Evolutionary conservation across 164 flowering plant genomes (phyloP).

Genomic region (Annona cherimola): DNA sequence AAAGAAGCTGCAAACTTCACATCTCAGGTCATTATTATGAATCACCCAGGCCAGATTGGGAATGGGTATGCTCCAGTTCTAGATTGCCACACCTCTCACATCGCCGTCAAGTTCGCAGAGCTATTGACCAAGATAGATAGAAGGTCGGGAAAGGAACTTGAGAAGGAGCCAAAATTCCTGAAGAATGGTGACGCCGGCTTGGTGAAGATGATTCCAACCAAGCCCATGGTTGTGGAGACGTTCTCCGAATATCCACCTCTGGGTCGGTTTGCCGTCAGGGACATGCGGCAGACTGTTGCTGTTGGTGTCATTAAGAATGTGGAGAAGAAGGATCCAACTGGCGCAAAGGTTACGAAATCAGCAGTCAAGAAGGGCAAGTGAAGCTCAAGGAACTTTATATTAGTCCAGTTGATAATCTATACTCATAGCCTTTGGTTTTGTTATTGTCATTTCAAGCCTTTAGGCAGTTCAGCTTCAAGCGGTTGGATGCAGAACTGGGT

Average conservation of each 20-base stretch:
- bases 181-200: conserved; percentile 63
- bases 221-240: conserved; percentile 78
- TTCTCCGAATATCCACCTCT: conserved; percentile 64
- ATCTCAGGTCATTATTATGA: conserved; percentile 74
- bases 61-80: conserved; percentile 66
- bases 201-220: conserved; percentile 68
- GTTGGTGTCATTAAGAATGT: conserved; percentile 67
- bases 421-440: neutral
- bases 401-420: neutral
- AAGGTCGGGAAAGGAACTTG: conserved; percentile 52
- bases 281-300: conserved; percentile 66
- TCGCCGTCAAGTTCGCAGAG: conserved; percentile 63
- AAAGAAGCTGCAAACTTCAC: conserved; percentile 67
- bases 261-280: conserved; percentile 71
- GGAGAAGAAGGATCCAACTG: conserved; percentile 62
- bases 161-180: conserved; percentile 60
- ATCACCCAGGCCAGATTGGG: conserved; percentile 74
- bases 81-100: conserved; percentile 71
- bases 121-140: conserved; percentile 49
- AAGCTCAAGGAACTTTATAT: neutral
- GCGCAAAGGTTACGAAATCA: conserved; percentile 69
- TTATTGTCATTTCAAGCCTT: neutral
- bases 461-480: neutral
- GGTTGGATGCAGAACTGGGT: conserved; percentile 14
- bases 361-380: conserved; percentile 57